These are phyloP conservation scores for Ogataea nitratoaversa DNA, from an alignment of 805 yeast species.

Conservation along the genomic window DNA sequence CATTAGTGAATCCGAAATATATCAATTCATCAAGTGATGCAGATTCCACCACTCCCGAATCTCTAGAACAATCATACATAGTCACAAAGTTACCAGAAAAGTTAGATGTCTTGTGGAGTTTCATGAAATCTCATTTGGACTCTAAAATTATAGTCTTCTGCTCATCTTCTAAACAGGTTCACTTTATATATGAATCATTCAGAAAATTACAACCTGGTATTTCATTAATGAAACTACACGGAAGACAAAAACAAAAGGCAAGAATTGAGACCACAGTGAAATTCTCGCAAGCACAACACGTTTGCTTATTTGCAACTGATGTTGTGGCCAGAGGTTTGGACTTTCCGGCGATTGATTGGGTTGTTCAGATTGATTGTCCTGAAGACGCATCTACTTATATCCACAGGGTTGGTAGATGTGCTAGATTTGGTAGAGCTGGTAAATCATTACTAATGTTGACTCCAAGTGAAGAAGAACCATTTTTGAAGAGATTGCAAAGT, in stretches of 20 bases:
- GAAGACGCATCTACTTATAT: slow-evolving; percentile 87
- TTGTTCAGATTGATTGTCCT: slow-evolving; percentile 87
- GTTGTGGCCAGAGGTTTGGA: slow-evolving; percentile 90
- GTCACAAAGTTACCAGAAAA: slow-evolving; percentile 72
- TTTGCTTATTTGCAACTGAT: slow-evolving; percentile 85
- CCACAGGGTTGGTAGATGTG: slow-evolving; percentile 88
- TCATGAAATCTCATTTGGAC: slow-evolving; percentile 78
- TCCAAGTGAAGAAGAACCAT: slow-evolving; percentile 77
- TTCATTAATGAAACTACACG: slow-evolving; percentile 78
- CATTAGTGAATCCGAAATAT: slow-evolving; percentile 60
- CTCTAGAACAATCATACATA: slow-evolving; percentile 79
- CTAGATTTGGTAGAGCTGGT: slow-evolving; percentile 82
- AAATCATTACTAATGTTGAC: slow-evolving; percentile 77
- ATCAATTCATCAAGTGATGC: slow-evolving; percentile 39
- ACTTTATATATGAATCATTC: slow-evolving; percentile 82
- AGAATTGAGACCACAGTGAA: slow-evolving; percentile 77
- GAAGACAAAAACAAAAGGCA: slow-evolving; percentile 87
- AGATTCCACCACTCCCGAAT: slow-evolving; percentile 60
- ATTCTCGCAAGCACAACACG: slow-evolving; percentile 72
- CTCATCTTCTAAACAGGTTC: slow-evolving; percentile 87
- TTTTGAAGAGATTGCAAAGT: slow-evolving; percentile 56
- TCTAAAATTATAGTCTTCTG: slow-evolving; percentile 76
- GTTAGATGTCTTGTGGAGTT: slow-evolving; percentile 80
- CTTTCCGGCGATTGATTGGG: slow-evolving; percentile 93
- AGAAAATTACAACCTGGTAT: slow-evolving; percentile 90